Percentiles rank a stretch among this genome's conserved stretches.
These are phyloP conservation scores for Phytophthora syringae DNA, from an alignment of 352 stramenopile genomes.

Conservation along the genomic window DNA sequence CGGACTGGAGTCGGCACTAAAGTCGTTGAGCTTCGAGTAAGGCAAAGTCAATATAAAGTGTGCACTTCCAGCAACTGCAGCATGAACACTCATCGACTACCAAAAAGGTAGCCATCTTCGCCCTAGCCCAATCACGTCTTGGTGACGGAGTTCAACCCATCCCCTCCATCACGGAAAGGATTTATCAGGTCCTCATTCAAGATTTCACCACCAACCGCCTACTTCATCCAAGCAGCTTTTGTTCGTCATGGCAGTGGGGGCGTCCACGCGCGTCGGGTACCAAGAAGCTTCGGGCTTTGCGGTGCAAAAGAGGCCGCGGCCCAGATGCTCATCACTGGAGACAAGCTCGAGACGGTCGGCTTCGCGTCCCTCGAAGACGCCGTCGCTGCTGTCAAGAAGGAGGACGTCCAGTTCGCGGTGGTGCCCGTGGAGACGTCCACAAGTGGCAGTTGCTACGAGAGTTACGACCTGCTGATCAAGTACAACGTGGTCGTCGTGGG, in stretches of 20 bases:
- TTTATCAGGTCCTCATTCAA: conserved; percentile 24
- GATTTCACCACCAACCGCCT: not conserved
- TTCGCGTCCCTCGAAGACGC: conserved; percentile 50
- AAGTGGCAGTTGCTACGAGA: conserved; percentile 95
- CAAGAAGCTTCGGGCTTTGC: conserved; percentile 3
- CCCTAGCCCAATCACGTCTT: not conserved
- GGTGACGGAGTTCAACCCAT: not conserved
- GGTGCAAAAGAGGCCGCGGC: conserved; percentile 22
- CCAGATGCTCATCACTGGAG: conserved; percentile 14
- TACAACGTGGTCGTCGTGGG: conserved; percentile 72
- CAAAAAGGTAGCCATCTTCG: not conserved
- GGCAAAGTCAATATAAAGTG: not conserved
- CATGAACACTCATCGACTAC: not conserved
- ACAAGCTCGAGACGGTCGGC: conserved; percentile 14
- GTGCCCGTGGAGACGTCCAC: conserved; percentile 96
- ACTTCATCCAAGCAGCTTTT: not conserved
- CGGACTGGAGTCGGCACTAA: conserved; percentile 57
- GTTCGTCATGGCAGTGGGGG: conserved; percentile 16
- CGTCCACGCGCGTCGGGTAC: conserved; percentile 24
- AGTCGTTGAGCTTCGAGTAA: conserved; percentile 54
- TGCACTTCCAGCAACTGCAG: not conserved
- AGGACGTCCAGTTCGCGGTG: conserved; percentile 93
- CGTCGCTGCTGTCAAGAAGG: conserved; percentile 63
- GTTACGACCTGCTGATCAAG: conserved; percentile 90
- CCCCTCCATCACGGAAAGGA: not conserved